These are phyloP conservation scores for Hysterangium stoloniferum DNA, from an alignment of 768 basidiomycete genomes.

Conservation along the genomic window DNA sequence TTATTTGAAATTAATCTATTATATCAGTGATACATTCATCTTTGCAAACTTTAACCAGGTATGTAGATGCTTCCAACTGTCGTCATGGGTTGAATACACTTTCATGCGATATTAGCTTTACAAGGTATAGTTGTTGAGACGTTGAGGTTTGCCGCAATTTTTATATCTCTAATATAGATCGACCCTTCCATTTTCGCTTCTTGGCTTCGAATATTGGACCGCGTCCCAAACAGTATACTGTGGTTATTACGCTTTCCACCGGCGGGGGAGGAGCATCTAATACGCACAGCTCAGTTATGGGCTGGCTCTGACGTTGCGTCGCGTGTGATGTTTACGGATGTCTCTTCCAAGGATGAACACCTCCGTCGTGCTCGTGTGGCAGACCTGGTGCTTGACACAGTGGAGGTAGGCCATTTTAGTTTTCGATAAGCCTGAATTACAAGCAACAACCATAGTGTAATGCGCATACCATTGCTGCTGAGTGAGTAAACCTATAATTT, in stretches of 20 bases:
- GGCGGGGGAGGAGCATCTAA: constrained; percentile 38
- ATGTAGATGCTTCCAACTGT: constrained; percentile 4
- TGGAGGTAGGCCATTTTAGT: constrained; percentile 29
- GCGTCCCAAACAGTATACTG: constrained; percentile 39
- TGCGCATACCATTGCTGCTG: constrained; percentile 44
- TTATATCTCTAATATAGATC: constrained; percentile 18
- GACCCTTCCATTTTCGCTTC: constrained; percentile 36
- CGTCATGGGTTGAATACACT: too few relatives aligned
- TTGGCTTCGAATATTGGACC: constrained; percentile 40
- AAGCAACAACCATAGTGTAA: constrained; percentile 34
- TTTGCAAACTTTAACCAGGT: constrained; percentile 52
- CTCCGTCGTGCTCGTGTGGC: constrained; percentile 39
- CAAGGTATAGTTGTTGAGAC: constrained; percentile 26
- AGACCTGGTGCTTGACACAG: constrained; percentile 45
- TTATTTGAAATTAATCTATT: not conserved
- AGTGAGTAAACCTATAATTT: constrained; percentile 26
- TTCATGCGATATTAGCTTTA: constrained; percentile 34
- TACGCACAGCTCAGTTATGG: constrained; percentile 35
- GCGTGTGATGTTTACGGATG: constrained; percentile 41
- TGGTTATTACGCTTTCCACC: constrained; percentile 46
- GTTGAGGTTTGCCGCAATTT: not conserved
- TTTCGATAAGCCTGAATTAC: not conserved
- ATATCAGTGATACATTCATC: constrained; percentile 33
- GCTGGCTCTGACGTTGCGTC: constrained; percentile 38
- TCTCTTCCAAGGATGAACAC: constrained; percentile 38